phyloP scores from a whole-genome alignment of 2,329 filamentous ascomycete genomes.

The Chaetomium olivaceum region DNA sequence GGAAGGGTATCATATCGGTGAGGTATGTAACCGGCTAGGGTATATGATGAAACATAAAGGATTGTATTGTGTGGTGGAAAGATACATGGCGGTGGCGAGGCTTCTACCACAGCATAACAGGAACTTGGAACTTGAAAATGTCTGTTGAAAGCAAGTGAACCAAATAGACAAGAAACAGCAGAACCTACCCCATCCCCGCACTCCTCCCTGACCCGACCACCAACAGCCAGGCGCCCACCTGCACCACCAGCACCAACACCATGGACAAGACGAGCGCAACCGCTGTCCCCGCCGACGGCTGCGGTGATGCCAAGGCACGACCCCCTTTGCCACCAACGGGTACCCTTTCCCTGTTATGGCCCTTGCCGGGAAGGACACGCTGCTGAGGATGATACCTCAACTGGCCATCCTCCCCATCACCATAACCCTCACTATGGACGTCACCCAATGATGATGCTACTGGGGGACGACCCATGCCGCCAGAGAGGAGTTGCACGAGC shows the following conservation, averaged over 20 bases:
- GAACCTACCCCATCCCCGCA: not conserved
- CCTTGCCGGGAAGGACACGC: not conserved
- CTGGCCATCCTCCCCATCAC: not conserved
- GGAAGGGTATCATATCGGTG: not conserved
- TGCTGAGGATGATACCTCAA: not conserved
- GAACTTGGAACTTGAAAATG: not conserved
- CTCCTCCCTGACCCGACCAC: not conserved
- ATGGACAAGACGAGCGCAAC: not conserved
- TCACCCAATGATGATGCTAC: not conserved
- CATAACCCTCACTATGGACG: not conserved
- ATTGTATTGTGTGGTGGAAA: not conserved
- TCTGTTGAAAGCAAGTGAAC: not conserved
- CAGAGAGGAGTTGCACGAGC: no score
- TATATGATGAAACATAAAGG: not conserved
- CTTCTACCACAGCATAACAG: not conserved
- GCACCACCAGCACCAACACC: not conserved
- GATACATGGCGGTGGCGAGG: not conserved
- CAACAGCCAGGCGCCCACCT: not conserved
- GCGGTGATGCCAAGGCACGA: not conserved
- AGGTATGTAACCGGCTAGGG: not conserved
- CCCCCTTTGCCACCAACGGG: not conserved
- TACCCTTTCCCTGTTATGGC: not conserved
- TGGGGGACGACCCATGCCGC: not conserved
- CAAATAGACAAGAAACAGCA: not conserved
- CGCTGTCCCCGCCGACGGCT: not conserved